These are phyloP conservation scores for Sporisorium graminicola DNA, from an alignment of 1,284 basidiomycete species.

Conservation along the genomic window DNA sequence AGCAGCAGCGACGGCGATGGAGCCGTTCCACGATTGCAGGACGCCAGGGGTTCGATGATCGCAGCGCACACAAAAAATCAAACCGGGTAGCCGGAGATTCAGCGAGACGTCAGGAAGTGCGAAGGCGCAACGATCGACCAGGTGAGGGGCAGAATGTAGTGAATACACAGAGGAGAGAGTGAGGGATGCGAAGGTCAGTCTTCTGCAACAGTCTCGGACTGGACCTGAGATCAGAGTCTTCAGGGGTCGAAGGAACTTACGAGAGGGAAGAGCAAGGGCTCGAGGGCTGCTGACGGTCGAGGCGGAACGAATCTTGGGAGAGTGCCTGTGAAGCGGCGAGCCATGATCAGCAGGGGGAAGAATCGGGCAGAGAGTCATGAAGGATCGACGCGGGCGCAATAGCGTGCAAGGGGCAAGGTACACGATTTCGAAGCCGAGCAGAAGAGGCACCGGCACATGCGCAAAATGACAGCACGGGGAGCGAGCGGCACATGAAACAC, in stretches of 20 bases:
- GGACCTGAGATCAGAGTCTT: neutral
- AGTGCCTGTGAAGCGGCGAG: slow-evolving; percentile 11
- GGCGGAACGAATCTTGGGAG: slow-evolving; percentile 16
- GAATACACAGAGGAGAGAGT: neutral
- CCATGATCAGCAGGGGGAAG: neutral
- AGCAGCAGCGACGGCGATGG: slow-evolving; percentile 7
- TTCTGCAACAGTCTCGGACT: neutral
- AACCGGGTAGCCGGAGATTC: neutral
- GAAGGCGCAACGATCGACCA: neutral
- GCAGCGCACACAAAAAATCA: too few species aligned
- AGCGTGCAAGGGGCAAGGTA: slow-evolving; percentile 25
- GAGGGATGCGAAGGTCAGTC: neutral
- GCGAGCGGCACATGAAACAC: slow-evolving; percentile 5
- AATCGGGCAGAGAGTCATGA: neutral
- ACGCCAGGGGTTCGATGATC: neutral
- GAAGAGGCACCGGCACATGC: slow-evolving; percentile 11
- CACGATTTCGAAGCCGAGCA: slow-evolving; percentile 4
- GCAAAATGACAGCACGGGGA: slow-evolving; percentile 24
- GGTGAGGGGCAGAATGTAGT: slow-evolving; percentile 1
- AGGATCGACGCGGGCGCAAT: slow-evolving; percentile 17
- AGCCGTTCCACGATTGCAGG: neutral
- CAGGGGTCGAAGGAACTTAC: slow-evolving; percentile 9
- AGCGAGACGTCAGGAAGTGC: neutral
- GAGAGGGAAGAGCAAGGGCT: slow-evolving; percentile 5
- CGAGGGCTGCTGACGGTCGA: slow-evolving; percentile 8